Base-by-base conservation (phyloP, 768 basidiomycete species). In the Holtermanniella nyarrowii region DNA sequence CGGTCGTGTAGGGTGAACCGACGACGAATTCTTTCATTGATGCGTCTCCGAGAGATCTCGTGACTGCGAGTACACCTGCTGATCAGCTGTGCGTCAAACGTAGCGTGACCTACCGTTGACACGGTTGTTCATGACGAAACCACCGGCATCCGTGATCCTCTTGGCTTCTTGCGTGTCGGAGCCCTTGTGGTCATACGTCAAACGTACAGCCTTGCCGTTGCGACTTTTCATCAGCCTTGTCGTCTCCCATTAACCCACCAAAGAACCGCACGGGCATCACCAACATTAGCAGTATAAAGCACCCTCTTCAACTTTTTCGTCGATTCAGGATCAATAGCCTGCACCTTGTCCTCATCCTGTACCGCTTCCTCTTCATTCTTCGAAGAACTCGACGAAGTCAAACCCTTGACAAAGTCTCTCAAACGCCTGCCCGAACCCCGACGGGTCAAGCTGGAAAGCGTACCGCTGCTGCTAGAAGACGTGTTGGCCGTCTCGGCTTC, bases 1-100 rank as follows among this genome's bases (percentile, higher is more conserved):
- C 91, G n/a, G 95, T 97, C 18, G 95, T 99, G 72, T 93, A 99
- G 4, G 95, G 95, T 24, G 87, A 80, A 1, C 95, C 95, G 44
- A 97, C 95, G 11, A 99, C 95, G 69, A 91, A 99, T 64, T 99
- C 95, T 73, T 99, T 99, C 95, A 99, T 97, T 5, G 88, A 86
- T 1, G 89, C 86, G 66, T 99, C 95, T 26, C 95, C 95, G 51
- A 99, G 75, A 63, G 89, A 89, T 52, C 95, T 79, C 16, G 95
- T 99, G 24, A 99, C 95, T 4, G 90, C 90, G 49, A 99, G 76
- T 40, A 97, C 91, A 53, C 77, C 74, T 75, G 24, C 14, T 7
- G 26, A 39, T 13, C 26, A 26, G n/a, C n/a, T n/a, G n/a, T n/a
- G n/a, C n/a, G n/a, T n/a, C 48, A 18, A 23, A 16, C 10, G 4